Percentiles rank a stretch among this genome's conserved stretches.
Conservation (phyloP, 2,329 filamentous ascomycete species). For the Zalaria obscura region DNA sequence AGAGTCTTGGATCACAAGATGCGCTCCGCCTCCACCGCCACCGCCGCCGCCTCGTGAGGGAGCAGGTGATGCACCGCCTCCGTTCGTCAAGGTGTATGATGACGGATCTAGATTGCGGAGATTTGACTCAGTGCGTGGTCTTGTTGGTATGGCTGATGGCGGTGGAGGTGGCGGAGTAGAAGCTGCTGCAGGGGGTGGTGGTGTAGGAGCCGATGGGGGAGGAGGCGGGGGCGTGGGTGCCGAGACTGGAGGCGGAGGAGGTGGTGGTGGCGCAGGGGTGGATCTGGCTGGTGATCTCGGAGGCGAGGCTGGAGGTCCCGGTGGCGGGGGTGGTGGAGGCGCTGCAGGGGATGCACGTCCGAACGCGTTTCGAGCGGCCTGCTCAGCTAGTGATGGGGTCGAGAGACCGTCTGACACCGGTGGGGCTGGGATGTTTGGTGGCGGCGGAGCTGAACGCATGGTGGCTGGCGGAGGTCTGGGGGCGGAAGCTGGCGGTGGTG, state of each 20-base stretch:
- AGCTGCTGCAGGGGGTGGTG: conserved; percentile 4
- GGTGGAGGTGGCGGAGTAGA: conserved; percentile 10
- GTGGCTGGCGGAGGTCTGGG: conserved; percentile 11
- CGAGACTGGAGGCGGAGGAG: conserved; percentile 26
- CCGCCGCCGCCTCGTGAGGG: conserved; percentile 2
- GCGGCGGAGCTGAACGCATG: conserved; percentile 12
- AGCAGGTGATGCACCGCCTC: conserved; percentile 11
- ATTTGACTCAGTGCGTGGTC: conserved; percentile 4
- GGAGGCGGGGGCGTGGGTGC: conserved; percentile 17
- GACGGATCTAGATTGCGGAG: conserved; percentile 11
- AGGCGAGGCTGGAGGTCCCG: conserved; percentile 14
- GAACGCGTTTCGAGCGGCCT: conserved; percentile 45
- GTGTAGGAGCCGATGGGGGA: conserved; percentile 17
- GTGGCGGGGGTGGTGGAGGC: conserved; percentile 26
- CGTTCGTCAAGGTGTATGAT: conserved; percentile 25
- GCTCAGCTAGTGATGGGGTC: conserved; percentile 37
- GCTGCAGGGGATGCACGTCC: conserved; percentile 22
- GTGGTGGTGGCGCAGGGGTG: conserved; percentile 13
- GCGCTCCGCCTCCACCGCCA: conserved; percentile 1
- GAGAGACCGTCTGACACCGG: conserved; percentile 21
- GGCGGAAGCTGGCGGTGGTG: conserved; percentile 17
- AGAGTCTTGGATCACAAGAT: conserved; percentile 53
- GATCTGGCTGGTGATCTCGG: conserved; percentile 16
- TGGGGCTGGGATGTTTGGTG: conserved; percentile 14
- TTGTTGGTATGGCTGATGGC: conserved; percentile 19